phyloP scores from a whole-genome alignment of 179 eudicot genomes.

The Camellia oleifera region DNA sequence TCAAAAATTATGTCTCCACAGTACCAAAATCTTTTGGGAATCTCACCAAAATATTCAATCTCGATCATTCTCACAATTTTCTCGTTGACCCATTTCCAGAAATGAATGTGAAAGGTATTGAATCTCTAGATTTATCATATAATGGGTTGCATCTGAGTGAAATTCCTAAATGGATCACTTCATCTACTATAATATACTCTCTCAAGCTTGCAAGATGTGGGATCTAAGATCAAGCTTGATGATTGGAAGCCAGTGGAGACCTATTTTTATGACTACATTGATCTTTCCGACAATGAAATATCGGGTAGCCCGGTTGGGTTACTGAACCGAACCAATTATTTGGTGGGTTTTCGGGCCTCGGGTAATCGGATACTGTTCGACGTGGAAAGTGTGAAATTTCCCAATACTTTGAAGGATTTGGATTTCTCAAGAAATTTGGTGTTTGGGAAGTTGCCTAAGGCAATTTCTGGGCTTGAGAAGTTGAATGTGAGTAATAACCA shows the following conservation, averaged over 20 bases:
- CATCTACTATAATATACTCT: slow-evolving; percentile 43
- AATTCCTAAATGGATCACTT: slow-evolving; percentile 48
- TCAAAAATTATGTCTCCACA: too few relatives aligned
- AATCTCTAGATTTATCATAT: too few relatives aligned
- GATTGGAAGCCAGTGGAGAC: slow-evolving; percentile 47
- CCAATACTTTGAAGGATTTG: slow-evolving; percentile 30
- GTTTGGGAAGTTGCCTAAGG: slow-evolving; percentile 41
- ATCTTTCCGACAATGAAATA: slow-evolving; percentile 50
- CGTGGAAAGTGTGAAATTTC: slow-evolving; percentile 32
- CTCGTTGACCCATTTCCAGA: too few relatives aligned
- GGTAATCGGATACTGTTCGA: slow-evolving; percentile 35
- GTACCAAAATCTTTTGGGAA: too few relatives aligned
- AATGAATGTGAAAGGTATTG: too few relatives aligned
- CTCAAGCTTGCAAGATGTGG: slow-evolving; percentile 58
- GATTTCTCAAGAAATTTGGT: slow-evolving; percentile 45
- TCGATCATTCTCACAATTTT: too few relatives aligned
- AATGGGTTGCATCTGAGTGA: background rate
- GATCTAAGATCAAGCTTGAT: slow-evolving; percentile 43
- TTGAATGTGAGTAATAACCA: slow-evolving; percentile 47
- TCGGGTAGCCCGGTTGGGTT: slow-evolving; percentile 43
- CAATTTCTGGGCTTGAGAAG: slow-evolving; percentile 28
- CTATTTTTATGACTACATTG: slow-evolving; percentile 45
- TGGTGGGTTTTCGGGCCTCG: slow-evolving; percentile 42
- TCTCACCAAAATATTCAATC: too few relatives aligned
- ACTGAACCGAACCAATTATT: slow-evolving; percentile 37